These are phyloP conservation scores for Lanmaoa pseudosensibilis DNA, from an alignment of 768 basidiomycete species.

Conservation along the genomic window DNA sequence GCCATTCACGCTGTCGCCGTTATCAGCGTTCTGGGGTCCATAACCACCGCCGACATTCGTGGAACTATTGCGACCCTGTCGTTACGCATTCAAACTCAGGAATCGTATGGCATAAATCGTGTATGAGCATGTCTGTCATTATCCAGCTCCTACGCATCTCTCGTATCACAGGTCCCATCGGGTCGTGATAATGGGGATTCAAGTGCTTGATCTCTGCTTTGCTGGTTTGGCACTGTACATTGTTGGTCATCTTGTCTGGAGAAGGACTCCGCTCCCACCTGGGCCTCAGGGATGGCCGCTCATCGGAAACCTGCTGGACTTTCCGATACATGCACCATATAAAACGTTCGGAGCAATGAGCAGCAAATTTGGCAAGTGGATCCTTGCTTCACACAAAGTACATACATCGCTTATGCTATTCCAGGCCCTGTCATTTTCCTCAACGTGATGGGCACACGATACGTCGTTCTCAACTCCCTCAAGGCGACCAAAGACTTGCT, in stretches of 20 bases:
- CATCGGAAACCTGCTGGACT: conserved; percentile 52
- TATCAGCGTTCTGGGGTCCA: too few species aligned
- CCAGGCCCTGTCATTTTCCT: conserved; percentile 11
- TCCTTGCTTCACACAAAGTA: not conserved
- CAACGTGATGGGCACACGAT: conserved; percentile 40
- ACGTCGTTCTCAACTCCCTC: conserved; percentile 49
- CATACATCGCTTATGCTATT: conserved; percentile 8
- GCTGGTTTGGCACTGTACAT: conserved; percentile 13
- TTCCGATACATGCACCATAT: conserved; percentile 53
- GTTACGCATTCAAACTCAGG: too few species aligned
- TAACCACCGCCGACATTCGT: too few species aligned
- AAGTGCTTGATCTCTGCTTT: conserved; percentile 1
- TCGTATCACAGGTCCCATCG: not conserved
- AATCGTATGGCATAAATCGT: not conserved
- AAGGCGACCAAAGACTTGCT: conserved; percentile 29
- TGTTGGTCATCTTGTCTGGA: not conserved
- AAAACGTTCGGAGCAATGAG: conserved; percentile 39
- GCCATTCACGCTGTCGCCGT: too few species aligned
- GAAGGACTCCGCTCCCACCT: conserved; percentile 7
- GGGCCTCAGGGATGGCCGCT: conserved; percentile 34
- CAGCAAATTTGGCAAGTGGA: conserved; percentile 47
- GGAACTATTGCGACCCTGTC: too few species aligned
- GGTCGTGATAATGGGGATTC: not conserved
- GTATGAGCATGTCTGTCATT: not conserved
- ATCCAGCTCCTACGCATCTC: not conserved